Percentiles rank a stretch among this genome's conserved stretches.
phyloP scores from a whole-genome alignment of 306 rosid genomes.

The Cicer cuneatum region DNA sequence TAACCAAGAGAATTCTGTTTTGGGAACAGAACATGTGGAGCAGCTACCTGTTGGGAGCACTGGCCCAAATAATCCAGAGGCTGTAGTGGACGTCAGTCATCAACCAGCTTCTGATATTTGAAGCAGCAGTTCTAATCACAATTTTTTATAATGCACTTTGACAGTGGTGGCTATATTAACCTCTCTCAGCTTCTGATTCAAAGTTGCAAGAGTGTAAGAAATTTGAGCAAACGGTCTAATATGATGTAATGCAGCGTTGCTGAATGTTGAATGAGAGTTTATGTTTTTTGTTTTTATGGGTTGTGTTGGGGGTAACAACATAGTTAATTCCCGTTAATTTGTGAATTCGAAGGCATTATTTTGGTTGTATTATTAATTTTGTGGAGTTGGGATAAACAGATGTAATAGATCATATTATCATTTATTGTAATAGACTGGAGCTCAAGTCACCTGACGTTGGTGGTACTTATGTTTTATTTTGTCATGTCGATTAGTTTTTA shows the following conservation, averaged over 20 bases:
- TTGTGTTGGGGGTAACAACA: constrained; percentile 15
- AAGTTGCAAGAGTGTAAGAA: constrained; percentile 22
- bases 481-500: not conserved
- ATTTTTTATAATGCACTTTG: constrained; percentile 40
- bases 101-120: constrained; percentile 47
- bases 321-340: constrained; percentile 37
- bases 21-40: constrained; percentile 42
- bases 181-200: constrained; percentile 24
- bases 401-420: constrained; percentile 17
- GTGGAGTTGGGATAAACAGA: constrained; percentile 44
- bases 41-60: constrained; percentile 47
- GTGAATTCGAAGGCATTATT: constrained; percentile 43
- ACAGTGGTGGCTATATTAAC: constrained; percentile 40
- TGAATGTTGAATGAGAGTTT: constrained; percentile 12
- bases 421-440: constrained; percentile 40
- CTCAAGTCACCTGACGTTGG: constrained; percentile 21
- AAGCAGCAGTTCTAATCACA: constrained; percentile 19
- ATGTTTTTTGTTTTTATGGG: constrained; percentile 5
- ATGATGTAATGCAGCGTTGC: constrained; percentile 39
- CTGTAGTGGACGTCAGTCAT: constrained; percentile 40
- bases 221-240: constrained; percentile 19
- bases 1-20: constrained; percentile 45
- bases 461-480: constrained; percentile 19
- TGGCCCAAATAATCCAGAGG: constrained; percentile 48
- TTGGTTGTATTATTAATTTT: constrained; percentile 32